These are phyloP conservation scores for Dillenia suffruticosa DNA, from an alignment of 164 flowering plant genomes.

Conservation along the genomic window DNA sequence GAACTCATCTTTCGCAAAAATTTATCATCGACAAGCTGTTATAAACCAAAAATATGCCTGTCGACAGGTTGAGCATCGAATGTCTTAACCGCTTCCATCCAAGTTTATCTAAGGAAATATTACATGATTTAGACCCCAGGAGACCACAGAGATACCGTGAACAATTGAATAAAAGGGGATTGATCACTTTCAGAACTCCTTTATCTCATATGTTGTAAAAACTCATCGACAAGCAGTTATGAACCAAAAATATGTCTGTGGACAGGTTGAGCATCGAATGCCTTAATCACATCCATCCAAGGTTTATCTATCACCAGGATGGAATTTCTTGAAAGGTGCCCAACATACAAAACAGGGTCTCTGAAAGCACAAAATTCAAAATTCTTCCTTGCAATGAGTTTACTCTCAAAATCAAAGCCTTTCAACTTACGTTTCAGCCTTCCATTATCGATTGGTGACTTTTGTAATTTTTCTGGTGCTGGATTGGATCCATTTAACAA, in stretches of 20 bases:
- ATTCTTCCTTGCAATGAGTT: constrained; percentile 38
- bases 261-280: constrained; percentile 67
- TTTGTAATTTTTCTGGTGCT: constrained; percentile 23
- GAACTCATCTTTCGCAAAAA: constrained; percentile 2
- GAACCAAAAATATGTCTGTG: constrained; percentile 95
- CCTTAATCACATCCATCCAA: constrained; percentile 80
- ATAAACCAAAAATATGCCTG: constrained; percentile 89
- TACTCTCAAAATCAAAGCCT: constrained; percentile 25
- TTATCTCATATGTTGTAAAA: constrained; percentile 4
- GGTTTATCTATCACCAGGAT: constrained; percentile 79
- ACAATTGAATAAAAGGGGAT: constrained; percentile 6
- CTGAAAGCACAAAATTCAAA: constrained; percentile 56
- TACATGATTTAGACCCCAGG: too few relatives aligned
- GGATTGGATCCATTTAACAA: constrained; percentile 25
- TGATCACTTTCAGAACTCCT: constrained; percentile 4
- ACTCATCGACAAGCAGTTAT: constrained; percentile 16
- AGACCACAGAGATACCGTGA: too few relatives aligned
- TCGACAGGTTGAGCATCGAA: constrained; percentile 80
- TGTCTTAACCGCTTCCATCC: constrained; percentile 71
- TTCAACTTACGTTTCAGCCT: constrained; percentile 48
- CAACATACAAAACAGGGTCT: constrained; percentile 77
- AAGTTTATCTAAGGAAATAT: constrained; percentile 50
- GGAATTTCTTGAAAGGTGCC: constrained; percentile 62
- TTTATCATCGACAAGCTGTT: constrained; percentile 2
- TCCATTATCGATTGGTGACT: constrained; percentile 20